Conservation (phyloP, 306 rosid genomes). For the Oxytropis ochrocephala region DNA sequence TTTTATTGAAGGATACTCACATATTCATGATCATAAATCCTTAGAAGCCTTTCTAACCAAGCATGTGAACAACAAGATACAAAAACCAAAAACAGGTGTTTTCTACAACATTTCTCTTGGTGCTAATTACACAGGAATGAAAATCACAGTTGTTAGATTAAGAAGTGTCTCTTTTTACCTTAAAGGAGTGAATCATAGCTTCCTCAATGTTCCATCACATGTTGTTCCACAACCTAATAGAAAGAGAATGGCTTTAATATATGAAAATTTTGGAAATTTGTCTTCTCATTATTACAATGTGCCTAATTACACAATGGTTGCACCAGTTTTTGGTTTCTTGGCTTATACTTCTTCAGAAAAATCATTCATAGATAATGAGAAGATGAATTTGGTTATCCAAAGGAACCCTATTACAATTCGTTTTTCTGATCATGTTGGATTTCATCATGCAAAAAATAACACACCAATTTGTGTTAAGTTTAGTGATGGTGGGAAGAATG, state of each 20-base stretch:
- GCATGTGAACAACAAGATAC: slow-evolving; percentile 21
- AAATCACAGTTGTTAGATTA: slow-evolving; percentile 44
- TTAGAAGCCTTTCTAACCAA: slow-evolving; percentile 39
- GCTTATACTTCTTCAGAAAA: slow-evolving; percentile 46
- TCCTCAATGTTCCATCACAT: slow-evolving; percentile 48
- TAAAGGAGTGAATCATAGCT: slow-evolving; percentile 48
- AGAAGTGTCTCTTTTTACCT: slow-evolving; percentile 39
- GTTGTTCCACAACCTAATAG: slow-evolving; percentile 35
- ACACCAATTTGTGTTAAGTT: slow-evolving; percentile 57
- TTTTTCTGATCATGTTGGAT: slow-evolving; percentile 21
- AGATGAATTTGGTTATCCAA: slow-evolving; percentile 26
- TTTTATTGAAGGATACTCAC: slow-evolving; percentile 7
- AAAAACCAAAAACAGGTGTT: slow-evolving; percentile 43
- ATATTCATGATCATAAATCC: slow-evolving; percentile 28
- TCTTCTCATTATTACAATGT: slow-evolving; percentile 55
- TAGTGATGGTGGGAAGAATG: slow-evolving; percentile 30
- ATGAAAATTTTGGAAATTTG: slow-evolving; percentile 73
- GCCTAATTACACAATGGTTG: slow-evolving; percentile 53
- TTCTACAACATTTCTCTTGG: slow-evolving; percentile 56
- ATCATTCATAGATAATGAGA: slow-evolving; percentile 9
- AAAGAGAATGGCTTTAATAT: slow-evolving; percentile 51
- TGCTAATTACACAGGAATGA: slow-evolving; percentile 63
- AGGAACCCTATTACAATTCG: slow-evolving; percentile 43
- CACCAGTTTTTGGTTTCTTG: slow-evolving; percentile 68
- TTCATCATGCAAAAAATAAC: slow-evolving; percentile 7